Evolutionary conservation across 1,139 yeast species (phyloP), one percentile per base, ranked within the genome.

Genomic region (Candida pseudocylindracea): DNA sequence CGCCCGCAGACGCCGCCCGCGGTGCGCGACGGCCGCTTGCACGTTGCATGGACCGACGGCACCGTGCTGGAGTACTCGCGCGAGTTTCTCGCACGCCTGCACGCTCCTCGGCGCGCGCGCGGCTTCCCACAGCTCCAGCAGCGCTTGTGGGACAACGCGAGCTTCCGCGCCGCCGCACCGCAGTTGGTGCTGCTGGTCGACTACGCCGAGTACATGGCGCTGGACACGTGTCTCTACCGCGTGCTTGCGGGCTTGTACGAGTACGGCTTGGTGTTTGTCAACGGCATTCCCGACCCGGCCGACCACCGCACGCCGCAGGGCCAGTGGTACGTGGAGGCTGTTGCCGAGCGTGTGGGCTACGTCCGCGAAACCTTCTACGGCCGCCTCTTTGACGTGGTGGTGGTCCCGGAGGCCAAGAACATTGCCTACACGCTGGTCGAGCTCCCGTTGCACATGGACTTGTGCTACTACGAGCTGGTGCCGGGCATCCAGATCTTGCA

Each of bases 401-500:
- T 69, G 29, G 62, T 60, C 9, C 50, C 51, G 31, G 51, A 63
- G 26, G 78, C 88, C n/a, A 68, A 63, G 35, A 76, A 79, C 41
- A 72, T 78, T 33, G 91, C 91, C 2, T 70, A 75, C 43, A 74
- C 91, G 2, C 59, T 63, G 33, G 62, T 62, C 2, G 69, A 68
- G 39, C 57, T 79, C 34, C 88, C 88, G 4, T 55, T 79, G 36
- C 93, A 79, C 44, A 78, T 75, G 80, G 92, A 79, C 42, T 57
- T 79, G 30, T 58, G 73, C 33, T 79, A 78, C 50, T 72, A 76
- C 45, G 88, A 79, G 47, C 71, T 83, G 8, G 91, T 91, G 2
- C 93, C 93, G 1, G 92, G 92, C 0, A 55, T 78, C 29, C 91
- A 79, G 45, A 49, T 76, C 28, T 56, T 79, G 31, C 91, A 78